Evolutionary conservation across 2,329 filamentous ascomycete genomes (phyloP), one percentile per base, ranked within the genome.

Genomic region (Penicillium olsonii): DNA sequence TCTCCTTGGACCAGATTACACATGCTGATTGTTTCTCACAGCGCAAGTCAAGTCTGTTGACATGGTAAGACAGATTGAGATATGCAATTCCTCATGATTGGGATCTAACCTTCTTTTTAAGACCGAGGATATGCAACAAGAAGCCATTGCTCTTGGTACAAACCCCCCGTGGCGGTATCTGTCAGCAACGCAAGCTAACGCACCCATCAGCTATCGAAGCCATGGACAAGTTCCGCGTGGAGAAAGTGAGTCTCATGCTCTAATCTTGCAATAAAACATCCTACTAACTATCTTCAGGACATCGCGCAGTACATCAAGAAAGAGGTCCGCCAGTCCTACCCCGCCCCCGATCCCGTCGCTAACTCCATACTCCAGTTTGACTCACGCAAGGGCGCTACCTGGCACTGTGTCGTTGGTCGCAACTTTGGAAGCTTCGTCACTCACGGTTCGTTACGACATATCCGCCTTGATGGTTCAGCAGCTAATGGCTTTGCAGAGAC

Each of bases 381-480:
- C 72, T 88, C 90, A 67, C 87, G 92, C 70, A 96, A 96, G 78
- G 94, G 94, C 29, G 92, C 92, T 56, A 99, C 94, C 71, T 99
- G 92, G 94, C 94, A 99, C 76, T 99, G 94, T 76, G 96, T 99
- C 62, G 94, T 99, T 27, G 94, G 94, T 56, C 84, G 94, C 62
- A 97, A 99, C 81, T 99, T 99, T 77, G 94, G 94, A 63, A 97
- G 92, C 76, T 99, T 97, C 64, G 94, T 99, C 43, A 99, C 94
- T 34, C 94, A 99, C 68, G 92, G 92, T 96, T 82, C 54, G 44
- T 27, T 40, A 17, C 8, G n/a, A 11, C 24, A 7, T 4, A 9
- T 18, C 37, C 20, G n/a, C 10, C 11, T 8, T 9, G 12, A 19
- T n/a, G 33, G 39, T 31, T 31, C 15, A 18, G 12, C 45, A 45